These are phyloP conservation scores for Bauhinia variegata DNA, from an alignment of 306 rosid species.

Conservation along the genomic window DNA sequence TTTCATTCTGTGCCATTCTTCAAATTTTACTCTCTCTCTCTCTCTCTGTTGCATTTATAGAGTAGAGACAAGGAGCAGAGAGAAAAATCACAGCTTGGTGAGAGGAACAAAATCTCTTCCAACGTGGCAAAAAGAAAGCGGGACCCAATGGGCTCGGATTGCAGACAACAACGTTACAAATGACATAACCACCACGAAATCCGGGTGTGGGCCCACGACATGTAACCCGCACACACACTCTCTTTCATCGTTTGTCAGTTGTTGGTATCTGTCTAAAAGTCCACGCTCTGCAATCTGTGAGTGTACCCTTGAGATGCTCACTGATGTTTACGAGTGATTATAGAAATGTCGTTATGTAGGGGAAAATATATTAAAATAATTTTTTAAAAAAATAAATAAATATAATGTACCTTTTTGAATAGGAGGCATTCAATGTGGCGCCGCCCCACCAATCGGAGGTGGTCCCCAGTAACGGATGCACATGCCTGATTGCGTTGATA, in stretches of 20 bases:
- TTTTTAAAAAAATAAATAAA: too few relatives aligned
- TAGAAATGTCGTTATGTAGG: too few relatives aligned
- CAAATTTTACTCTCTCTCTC: too few relatives aligned
- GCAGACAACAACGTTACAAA: conserved; percentile 20
- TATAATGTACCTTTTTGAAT: too few relatives aligned
- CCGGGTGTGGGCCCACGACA: conserved; percentile 19
- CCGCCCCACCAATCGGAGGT: conserved; percentile 24
- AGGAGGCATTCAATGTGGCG: too few relatives aligned
- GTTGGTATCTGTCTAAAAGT: neutral
- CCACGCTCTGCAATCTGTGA: neutral
- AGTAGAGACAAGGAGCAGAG: neutral
- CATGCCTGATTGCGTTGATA: neutral
- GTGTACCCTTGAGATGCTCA: too few relatives aligned
- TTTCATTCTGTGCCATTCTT: too few relatives aligned
- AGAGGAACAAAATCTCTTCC: neutral
- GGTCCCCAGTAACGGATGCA: conserved; percentile 9
- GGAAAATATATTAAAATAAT: too few relatives aligned
- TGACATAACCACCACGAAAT: conserved; percentile 13
- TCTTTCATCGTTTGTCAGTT: too few relatives aligned
- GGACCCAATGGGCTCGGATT: too few relatives aligned
- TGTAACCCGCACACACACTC: neutral
- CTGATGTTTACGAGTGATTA: neutral
- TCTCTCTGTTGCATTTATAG: neutral
- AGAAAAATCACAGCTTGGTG: neutral
- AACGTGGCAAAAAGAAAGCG: neutral